A percentile compares a stretch with the other conserved stretches of the same genome.
Evolutionary conservation across 2,329 filamentous ascomycete genomes (phyloP).

Genomic region (Aureobasidium pullulans): DNA sequence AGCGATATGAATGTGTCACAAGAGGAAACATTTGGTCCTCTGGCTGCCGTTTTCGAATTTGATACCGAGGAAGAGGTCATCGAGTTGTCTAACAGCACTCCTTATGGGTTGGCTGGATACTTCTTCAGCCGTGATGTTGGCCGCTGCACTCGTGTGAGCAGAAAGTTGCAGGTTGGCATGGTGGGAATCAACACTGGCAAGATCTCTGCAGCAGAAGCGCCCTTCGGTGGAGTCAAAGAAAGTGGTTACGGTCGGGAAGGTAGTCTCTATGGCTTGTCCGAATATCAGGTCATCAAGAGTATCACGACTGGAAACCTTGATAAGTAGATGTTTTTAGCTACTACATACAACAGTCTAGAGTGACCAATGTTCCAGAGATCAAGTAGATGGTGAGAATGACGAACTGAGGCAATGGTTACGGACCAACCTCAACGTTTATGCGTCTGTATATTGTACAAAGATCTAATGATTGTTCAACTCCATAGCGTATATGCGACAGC

Average conservation of each 20-base stretch:
- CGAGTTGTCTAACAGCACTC: conserved; percentile 67
- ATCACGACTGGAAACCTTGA: no score
- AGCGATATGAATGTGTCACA: conserved; percentile 72
- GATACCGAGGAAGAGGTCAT: conserved; percentile 85
- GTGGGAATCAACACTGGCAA: conserved; percentile 55
- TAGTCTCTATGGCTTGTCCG: no score
- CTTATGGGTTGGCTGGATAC: conserved; percentile 88
- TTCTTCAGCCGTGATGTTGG: conserved; percentile 67
- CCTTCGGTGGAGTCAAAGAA: conserved; percentile 37
- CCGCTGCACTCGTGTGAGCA: conserved; percentile 53
- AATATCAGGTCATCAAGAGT: no score
- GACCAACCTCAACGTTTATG: no score
- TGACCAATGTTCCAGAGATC: no score
- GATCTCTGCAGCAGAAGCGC: conserved; percentile 40
- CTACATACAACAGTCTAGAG: no score
- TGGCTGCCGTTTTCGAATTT: conserved; percentile 84
- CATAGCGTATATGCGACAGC: no score
- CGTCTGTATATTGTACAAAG: no score
- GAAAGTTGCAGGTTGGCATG: conserved; percentile 76
- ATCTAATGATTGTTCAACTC: no score
- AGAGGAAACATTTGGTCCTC: conserved; percentile 94
- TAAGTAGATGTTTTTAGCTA: no score
- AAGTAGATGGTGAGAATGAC: no score
- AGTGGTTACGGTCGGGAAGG: not conserved
- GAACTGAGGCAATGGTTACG: no score